phyloP scores from a whole-genome alignment of 805 yeast genomes.

The Sugiyamaella smithiae region DNA sequence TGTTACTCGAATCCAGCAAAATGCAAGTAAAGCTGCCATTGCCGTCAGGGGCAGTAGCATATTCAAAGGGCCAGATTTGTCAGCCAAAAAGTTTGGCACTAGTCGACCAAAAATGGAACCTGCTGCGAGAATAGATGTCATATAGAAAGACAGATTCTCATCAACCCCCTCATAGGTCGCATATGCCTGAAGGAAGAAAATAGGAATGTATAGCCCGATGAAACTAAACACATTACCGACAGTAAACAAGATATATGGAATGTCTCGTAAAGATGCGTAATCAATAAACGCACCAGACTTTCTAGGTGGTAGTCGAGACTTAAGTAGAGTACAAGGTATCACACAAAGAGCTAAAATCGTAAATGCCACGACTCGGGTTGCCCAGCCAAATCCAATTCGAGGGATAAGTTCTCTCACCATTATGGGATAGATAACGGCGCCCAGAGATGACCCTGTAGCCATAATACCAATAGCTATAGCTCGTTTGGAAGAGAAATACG shows the following conservation, averaged over 20 bases:
- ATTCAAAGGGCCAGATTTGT: slow-evolving; percentile 47
- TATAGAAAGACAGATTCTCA: slow-evolving; percentile 26
- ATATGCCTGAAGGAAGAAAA: slow-evolving; percentile 35
- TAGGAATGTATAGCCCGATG: slow-evolving; percentile 37
- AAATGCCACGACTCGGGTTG: slow-evolving; percentile 45
- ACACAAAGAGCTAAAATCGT: slow-evolving; percentile 33
- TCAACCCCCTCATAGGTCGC: slow-evolving; percentile 26
- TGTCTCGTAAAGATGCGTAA: slow-evolving; percentile 22
- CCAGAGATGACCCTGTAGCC: slow-evolving; percentile 50
- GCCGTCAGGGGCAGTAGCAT: slow-evolving; percentile 31
- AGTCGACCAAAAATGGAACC: slow-evolving; percentile 50
- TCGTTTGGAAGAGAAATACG: slow-evolving; percentile 44
- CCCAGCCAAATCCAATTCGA: slow-evolving; percentile 49
- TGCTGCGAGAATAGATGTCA: slow-evolving; percentile 33
- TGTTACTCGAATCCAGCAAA: slow-evolving; percentile 24
- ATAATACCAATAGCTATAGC: slow-evolving; percentile 46
- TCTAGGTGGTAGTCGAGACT: slow-evolving; percentile 29
- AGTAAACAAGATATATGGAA: slow-evolving; percentile 22
- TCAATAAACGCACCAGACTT: slow-evolving; percentile 26
- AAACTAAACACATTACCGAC: slow-evolving; percentile 36
- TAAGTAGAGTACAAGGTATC: slow-evolving; percentile 25
- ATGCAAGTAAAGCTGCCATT: slow-evolving; percentile 14
- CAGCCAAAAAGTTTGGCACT: slow-evolving; percentile 47
- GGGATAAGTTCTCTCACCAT: slow-evolving; percentile 43
- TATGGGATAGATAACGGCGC: slow-evolving; percentile 49